Conservation (phyloP, 495 filamentous ascomycete species). For the Penicillium psychrofluorescens region DNA sequence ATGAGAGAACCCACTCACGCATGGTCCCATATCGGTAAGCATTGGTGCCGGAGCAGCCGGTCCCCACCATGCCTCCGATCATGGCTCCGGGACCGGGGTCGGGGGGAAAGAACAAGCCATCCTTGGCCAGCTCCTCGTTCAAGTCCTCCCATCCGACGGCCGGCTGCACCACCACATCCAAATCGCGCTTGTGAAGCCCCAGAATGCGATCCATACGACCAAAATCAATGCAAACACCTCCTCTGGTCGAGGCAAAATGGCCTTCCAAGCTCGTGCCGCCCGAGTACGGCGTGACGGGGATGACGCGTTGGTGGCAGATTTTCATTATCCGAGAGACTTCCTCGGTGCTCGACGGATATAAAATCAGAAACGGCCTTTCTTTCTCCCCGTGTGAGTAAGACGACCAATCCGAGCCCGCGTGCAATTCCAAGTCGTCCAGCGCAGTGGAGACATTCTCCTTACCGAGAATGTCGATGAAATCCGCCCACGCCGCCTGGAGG, state of each 20-base stretch:
- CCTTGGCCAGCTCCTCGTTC: conserved; percentile 48
- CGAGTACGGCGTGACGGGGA: conserved; percentile 58
- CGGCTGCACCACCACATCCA: conserved; percentile 62
- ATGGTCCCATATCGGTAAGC: conserved; percentile 64
- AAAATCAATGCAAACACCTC: conserved; percentile 60
- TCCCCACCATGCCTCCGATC: conserved; percentile 65
- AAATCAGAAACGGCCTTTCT: conserved; percentile 40
- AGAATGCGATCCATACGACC: conserved; percentile 56
- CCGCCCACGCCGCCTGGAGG: conserved; percentile 88
- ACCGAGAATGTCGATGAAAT: conserved; percentile 81
- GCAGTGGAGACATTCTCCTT: conserved; percentile 76
- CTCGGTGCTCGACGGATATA: conserved; percentile 45
- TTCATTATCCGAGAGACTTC: conserved; percentile 57
- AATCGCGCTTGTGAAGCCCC: conserved; percentile 46
- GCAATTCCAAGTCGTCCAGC: conserved; percentile 55
- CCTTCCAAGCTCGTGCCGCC: conserved; percentile 60
- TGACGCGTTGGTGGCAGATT: conserved; percentile 50
- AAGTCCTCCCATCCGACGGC: conserved; percentile 58
- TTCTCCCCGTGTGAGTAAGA: conserved; percentile 54
- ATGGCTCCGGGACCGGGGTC: conserved; percentile 61
- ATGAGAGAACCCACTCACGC: conserved; percentile 59
- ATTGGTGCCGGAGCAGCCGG: conserved; percentile 60
- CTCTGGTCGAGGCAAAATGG: conserved; percentile 53
- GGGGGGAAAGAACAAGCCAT: conserved; percentile 62
- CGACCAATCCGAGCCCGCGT: conserved; percentile 85